Base-by-base conservation (phyloP, 2,329 filamentous ascomycete genomes). In the Xylariaceae sp. region DNA sequence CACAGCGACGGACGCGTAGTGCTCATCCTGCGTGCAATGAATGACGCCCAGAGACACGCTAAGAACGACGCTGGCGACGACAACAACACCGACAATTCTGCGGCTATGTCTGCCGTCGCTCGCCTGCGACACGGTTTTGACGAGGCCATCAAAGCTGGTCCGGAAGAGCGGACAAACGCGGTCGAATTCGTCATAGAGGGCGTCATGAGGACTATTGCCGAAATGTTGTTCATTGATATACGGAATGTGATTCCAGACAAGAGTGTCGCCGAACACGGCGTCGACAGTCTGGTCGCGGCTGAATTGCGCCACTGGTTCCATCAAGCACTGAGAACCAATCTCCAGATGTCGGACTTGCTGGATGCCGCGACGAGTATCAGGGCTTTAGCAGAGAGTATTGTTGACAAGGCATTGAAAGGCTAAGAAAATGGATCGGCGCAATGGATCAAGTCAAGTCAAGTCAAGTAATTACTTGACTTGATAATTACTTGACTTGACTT, bases 261-360 rank as follows among this genome's bases (percentile, higher is more conserved):
- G 44, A 37, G 61, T 1, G 57, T 70, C 1, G 61, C 59, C 1
- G 55, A 61, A 9, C 51, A 67, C 23, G 70, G 68, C 2, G 58
- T 71, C 2, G 69, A 71, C 52, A 70, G 67, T 40, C 45, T 72
- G 48, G 56, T 71, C 3, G 64, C 62, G 7, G 67, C 67, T n/a
- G 68, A 71, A 57, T 48, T 71, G 50, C 60, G 66, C 18, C 69
- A 67, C 47, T 71, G 69, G 70, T 61, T 68, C 20, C 18, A 57
- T 29, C 43, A 53, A 21, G 52, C 58, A 5, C 45, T 65, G 7
- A 46, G 54, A 9, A 23, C 21, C 2, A 54, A 63, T 2, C 57
- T 67, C n/a, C 60, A 40, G 42, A 65, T 68, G 61, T 45, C 65
- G 16, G 60, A 68, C 16, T 41, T 67, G n/a, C 47, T 63, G 12